Conservation (phyloP, 139 green algal species). For the Eudorina sp. region DNA sequence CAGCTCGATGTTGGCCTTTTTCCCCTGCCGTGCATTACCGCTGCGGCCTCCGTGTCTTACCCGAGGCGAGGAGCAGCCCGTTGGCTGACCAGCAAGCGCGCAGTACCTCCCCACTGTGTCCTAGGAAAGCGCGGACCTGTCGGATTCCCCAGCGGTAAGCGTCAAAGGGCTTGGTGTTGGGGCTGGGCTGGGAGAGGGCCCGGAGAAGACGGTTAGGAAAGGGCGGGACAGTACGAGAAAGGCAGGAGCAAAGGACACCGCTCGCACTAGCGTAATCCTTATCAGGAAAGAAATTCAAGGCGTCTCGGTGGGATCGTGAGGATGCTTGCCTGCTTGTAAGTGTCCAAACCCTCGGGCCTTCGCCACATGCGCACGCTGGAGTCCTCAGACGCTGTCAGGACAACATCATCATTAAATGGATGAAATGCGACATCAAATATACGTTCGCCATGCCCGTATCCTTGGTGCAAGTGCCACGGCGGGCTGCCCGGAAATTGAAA, state of each 20-base stretch:
- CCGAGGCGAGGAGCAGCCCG: slow-evolving; percentile 54
- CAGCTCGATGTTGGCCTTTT: too few species aligned
- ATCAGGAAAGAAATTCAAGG: too few species aligned
- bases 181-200: too few species aligned
- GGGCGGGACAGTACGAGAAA: too few species aligned
- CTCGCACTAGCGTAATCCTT: too few species aligned
- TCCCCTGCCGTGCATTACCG: too few species aligned
- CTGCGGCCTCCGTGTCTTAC: slow-evolving; percentile 34
- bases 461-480: neutral
- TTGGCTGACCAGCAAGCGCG: slow-evolving; percentile 57
- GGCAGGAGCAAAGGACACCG: too few species aligned
- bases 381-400: slow-evolving; percentile 64
- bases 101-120: slow-evolving; percentile 60
- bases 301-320: neutral
- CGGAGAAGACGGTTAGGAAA: too few species aligned
- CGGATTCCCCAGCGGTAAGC: too few species aligned
- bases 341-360: neutral
- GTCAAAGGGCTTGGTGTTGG: too few species aligned
- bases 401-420: slow-evolving; percentile 35
- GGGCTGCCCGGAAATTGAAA: neutral
- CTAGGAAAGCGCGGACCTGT: slow-evolving; percentile 36
- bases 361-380: slow-evolving; percentile 60
- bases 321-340: slow-evolving; percentile 57
- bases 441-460: slow-evolving; percentile 58
- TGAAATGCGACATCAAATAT: slow-evolving; percentile 64